Evolutionary conservation across 345 rosid genomes (phyloP).

Genomic region (Populus tremula): DNA sequence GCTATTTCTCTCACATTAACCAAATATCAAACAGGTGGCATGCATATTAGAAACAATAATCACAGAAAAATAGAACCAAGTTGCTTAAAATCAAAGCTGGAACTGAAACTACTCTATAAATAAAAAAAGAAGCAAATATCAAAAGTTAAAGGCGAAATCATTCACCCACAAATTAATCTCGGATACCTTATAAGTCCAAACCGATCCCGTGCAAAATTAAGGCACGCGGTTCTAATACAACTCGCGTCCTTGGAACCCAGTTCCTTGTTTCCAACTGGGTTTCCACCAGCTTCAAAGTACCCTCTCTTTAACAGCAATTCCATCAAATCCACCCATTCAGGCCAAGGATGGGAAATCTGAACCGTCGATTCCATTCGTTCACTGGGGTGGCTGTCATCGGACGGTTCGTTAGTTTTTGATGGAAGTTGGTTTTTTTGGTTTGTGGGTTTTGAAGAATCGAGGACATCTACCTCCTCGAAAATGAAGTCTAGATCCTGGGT

Average conservation of each 20-base stretch:
- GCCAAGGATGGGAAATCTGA: conserved; percentile 69
- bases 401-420: neutral
- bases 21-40: conserved; percentile 16
- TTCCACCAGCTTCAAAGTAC: conserved; percentile 46
- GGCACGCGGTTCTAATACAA: conserved; percentile 70
- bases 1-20: neutral
- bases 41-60: neutral
- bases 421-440: conserved; percentile 13
- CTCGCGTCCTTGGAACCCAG: conserved; percentile 54
- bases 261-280: conserved; percentile 37
- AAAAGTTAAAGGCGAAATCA: no score
- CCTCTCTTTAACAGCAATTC: conserved; percentile 52
- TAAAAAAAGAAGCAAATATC: neutral
- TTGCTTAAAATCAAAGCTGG: neutral
- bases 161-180: neutral
- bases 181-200: conserved; percentile 59
- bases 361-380: conserved; percentile 17
- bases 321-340: conserved; percentile 76
- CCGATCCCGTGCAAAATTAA: conserved; percentile 72
- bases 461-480: conserved; percentile 22
- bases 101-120: neutral
- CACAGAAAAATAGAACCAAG: neutral
- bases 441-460: conserved; percentile 23
- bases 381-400: neutral
- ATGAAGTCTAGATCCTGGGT: conserved; percentile 17